Evolutionary conservation across 495 filamentous ascomycete genomes (phyloP).

Genomic region (Xylaria acuta): DNA sequence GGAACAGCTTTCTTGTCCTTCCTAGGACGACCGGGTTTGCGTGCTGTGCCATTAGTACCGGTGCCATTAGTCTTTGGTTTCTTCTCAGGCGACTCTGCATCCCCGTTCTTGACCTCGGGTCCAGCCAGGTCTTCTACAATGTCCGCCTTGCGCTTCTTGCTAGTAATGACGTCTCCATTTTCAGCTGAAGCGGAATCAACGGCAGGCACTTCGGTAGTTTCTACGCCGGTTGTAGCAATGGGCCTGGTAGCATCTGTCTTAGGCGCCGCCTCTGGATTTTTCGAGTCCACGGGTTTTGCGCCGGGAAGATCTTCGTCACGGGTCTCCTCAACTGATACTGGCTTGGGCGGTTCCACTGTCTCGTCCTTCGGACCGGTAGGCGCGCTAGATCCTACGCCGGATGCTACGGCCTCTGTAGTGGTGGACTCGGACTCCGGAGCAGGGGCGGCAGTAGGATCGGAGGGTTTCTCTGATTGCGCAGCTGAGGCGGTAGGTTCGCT

Average conservation of each 20-base stretch:
- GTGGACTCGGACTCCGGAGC: conserved; percentile 14
- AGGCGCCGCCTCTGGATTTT: conserved; percentile 3
- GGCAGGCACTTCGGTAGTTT: conserved; percentile 28
- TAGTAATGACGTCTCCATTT: conserved; percentile 18
- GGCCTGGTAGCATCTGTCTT: conserved; percentile 26
- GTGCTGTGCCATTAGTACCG: conserved; percentile 34
- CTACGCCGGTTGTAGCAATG: conserved; percentile 31
- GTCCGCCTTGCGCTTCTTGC: conserved; percentile 41
- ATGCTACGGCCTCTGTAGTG: conserved; percentile 24
- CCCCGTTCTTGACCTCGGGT: conserved; percentile 30
- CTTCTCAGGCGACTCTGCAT: conserved; percentile 36
- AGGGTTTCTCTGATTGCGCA: conserved; percentile 33
- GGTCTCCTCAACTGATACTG: conserved; percentile 35
- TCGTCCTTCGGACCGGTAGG: conserved; percentile 32
- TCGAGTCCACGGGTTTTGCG: conserved; percentile 20
- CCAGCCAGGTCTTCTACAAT: conserved; percentile 21
- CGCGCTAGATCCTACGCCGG: conserved; percentile 16
- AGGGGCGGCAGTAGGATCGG: conserved; percentile 26
- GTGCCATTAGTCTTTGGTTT: conserved; percentile 44
- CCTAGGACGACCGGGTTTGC: conserved; percentile 46
- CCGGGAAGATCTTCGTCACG: conserved; percentile 31
- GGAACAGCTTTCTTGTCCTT: conserved; percentile 42
- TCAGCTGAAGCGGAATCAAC: conserved; percentile 22
- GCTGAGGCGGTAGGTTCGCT: conserved; percentile 28
- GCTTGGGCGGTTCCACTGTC: conserved; percentile 31